phyloP scores from a whole-genome alignment of 2,329 filamentous ascomycete species.

The Pseudogymnoascus sp. region DNA sequence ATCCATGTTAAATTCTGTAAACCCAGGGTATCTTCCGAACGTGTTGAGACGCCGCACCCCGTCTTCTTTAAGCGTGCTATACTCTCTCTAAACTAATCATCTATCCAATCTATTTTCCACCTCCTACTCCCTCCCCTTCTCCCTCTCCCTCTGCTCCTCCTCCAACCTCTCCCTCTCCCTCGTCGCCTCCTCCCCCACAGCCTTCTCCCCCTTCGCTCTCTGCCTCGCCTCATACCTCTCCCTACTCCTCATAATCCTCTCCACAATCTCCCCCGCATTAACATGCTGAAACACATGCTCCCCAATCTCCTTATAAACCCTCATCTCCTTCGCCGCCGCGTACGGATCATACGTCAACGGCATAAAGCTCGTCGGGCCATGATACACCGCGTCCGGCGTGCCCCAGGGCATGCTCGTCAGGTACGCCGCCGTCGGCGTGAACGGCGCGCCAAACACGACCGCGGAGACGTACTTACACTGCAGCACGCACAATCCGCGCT shows the following conservation, averaged over 20 bases:
- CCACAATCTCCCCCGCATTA: constrained; percentile 87
- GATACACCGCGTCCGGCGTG: constrained; percentile 74
- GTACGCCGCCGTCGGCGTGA: constrained; percentile 72
- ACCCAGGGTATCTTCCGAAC: constrained; percentile 5
- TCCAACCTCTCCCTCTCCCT: constrained; percentile 54
- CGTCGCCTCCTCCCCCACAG: constrained; percentile 61
- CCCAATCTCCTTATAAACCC: constrained; percentile 74
- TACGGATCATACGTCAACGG: constrained; percentile 68
- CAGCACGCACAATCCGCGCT: constrained; percentile 87
- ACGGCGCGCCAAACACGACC: constrained; percentile 83
- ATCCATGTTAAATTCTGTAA: constrained; percentile 1
- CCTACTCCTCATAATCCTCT: constrained; percentile 78
- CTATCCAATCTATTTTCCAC: not conserved
- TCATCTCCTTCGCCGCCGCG: constrained; percentile 67
- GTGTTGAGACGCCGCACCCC: constrained; percentile 9
- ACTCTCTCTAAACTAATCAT: not conserved
- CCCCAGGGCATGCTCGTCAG: constrained; percentile 66
- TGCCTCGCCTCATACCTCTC: constrained; percentile 88
- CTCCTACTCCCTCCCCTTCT: not conserved
- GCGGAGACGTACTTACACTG: constrained; percentile 92
- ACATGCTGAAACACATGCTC: constrained; percentile 75
- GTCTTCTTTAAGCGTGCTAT: not conserved
- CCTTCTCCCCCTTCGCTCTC: constrained; percentile 81
- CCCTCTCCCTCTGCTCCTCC: constrained; percentile 40
- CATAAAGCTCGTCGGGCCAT: constrained; percentile 71